Conservation (phyloP, 108 stramenopile genomes). For the Cyclostephanos invisitatus region DNA sequence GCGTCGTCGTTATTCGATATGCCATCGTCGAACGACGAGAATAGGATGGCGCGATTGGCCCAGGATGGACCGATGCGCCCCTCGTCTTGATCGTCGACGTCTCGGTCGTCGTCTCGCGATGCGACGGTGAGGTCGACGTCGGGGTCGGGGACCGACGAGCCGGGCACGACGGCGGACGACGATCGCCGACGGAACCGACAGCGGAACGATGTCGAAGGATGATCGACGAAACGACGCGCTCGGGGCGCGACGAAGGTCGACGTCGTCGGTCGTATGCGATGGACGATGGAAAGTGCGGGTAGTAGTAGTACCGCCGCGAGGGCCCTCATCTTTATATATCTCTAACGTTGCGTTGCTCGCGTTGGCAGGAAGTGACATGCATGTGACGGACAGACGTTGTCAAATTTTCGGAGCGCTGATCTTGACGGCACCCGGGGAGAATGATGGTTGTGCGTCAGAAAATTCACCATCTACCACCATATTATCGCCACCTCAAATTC, state of each 20-base stretch:
- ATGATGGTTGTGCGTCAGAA: too few species aligned
- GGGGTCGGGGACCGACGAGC: not conserved
- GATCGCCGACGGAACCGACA: not conserved
- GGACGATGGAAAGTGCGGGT: not conserved
- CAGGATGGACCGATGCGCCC: slow-evolving; percentile 1
- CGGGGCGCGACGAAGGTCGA: not conserved
- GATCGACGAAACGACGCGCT: too few species aligned
- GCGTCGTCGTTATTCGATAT: slow-evolving; percentile 49
- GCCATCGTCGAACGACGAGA: slow-evolving; percentile 83
- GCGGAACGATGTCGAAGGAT: too few species aligned
- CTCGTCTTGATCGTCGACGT: not conserved
- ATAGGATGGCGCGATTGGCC: slow-evolving; percentile 50
- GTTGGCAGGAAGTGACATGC: too few species aligned
- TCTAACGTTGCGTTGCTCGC: too few species aligned
- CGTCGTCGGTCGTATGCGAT: not conserved
- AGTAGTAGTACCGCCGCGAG: not conserved
- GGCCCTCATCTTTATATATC: too few species aligned
- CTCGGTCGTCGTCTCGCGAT: not conserved
- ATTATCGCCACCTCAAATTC: too few species aligned
- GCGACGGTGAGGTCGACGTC: too few species aligned
- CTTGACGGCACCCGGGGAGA: too few species aligned
- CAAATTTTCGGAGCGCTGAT: too few species aligned
- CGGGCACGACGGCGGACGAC: not conserved
- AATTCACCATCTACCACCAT: too few species aligned
- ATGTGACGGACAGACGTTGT: too few species aligned